Evolutionary conservation across 768 basidiomycete genomes (phyloP).

Genomic region (Suillus occidentalis): DNA sequence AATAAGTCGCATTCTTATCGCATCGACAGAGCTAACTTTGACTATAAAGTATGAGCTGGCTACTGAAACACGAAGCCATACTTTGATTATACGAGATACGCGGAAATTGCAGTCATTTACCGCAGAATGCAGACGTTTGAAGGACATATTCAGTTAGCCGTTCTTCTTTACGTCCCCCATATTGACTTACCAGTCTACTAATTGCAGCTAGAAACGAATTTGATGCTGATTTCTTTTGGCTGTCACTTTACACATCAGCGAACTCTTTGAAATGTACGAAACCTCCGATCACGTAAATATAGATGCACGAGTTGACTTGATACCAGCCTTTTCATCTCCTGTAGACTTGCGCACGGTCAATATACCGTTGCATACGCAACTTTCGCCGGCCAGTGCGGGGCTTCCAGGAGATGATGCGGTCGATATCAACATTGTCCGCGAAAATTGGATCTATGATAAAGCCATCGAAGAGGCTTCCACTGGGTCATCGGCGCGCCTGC

Average conservation of each 20-base stretch:
- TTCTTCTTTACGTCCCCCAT: not conserved
- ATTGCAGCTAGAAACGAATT: constrained; percentile 5
- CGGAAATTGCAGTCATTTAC: constrained; percentile 47
- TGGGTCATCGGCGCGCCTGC: constrained; percentile 24
- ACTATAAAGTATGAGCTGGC: constrained; percentile 40
- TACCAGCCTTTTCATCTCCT: not conserved
- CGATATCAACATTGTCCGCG: constrained; percentile 59
- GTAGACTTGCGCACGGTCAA: constrained; percentile 53
- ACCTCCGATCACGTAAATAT: not conserved
- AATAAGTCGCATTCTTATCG: constrained; percentile 6
- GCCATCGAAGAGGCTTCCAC: constrained; percentile 36
- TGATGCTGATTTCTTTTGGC: not conserved
- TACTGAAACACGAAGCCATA: constrained; percentile 42
- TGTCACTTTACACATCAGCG: not conserved
- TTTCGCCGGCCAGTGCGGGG: constrained; percentile 66
- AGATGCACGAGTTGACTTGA: constrained; percentile 1
- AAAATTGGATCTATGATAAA: constrained; percentile 59
- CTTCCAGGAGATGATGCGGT: constrained; percentile 55
- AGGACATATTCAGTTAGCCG: constrained; percentile 46
- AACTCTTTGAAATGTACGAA: not conserved
- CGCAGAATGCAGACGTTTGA: constrained; percentile 58
- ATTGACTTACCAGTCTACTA: not conserved
- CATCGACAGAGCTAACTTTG: constrained; percentile 49
- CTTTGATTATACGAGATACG: constrained; percentile 48
- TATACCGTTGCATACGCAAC: constrained; percentile 48